These are phyloP conservation scores for Zygoascus meyerae DNA, from an alignment of 1,139 yeast genomes.

Conservation along the genomic window DNA sequence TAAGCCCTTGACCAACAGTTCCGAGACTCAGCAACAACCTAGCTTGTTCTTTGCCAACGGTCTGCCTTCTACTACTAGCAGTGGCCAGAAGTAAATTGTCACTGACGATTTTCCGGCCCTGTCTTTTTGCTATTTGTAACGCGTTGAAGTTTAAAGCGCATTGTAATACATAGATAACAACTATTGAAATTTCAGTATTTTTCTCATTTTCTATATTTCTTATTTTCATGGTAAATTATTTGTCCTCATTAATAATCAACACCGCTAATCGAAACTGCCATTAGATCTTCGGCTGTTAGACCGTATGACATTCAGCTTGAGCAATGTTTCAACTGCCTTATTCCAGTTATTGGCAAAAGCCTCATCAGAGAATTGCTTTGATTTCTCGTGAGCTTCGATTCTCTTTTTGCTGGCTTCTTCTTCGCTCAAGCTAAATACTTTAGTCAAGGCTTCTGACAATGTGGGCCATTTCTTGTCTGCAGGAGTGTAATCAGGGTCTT, in stretches of 20 bases:
- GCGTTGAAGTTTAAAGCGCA: constrained; percentile 1
- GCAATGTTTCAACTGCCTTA: constrained; percentile 35
- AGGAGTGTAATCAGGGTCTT: constrained; percentile 47
- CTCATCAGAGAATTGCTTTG: constrained; percentile 62
- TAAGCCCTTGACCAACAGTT: constrained; percentile 22
- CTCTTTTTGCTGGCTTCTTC: constrained; percentile 43
- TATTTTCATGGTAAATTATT: too few species aligned
- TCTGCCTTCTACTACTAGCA: constrained; percentile 33
- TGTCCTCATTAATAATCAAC: too few species aligned
- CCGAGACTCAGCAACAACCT: constrained; percentile 14
- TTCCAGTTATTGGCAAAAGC: constrained; percentile 60
- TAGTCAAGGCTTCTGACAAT: constrained; percentile 42
- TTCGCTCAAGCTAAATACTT: constrained; percentile 39
- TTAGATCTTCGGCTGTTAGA: constrained; percentile 18
- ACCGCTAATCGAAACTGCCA: background rate
- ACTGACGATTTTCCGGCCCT: background rate
- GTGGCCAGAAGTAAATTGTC: constrained; percentile 10
- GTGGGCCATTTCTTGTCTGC: constrained; percentile 34
- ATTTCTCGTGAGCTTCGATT: constrained; percentile 48
- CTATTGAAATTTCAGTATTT: too few species aligned
- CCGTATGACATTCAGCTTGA: constrained; percentile 37
- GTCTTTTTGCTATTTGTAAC: background rate
- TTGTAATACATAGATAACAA: background rate
- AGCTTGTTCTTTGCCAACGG: constrained; percentile 34
- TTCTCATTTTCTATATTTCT: too few species aligned